Evolutionary conservation across 1,139 yeast species (phyloP).

Genomic region (Blastobotrys buckinghamii): DNA sequence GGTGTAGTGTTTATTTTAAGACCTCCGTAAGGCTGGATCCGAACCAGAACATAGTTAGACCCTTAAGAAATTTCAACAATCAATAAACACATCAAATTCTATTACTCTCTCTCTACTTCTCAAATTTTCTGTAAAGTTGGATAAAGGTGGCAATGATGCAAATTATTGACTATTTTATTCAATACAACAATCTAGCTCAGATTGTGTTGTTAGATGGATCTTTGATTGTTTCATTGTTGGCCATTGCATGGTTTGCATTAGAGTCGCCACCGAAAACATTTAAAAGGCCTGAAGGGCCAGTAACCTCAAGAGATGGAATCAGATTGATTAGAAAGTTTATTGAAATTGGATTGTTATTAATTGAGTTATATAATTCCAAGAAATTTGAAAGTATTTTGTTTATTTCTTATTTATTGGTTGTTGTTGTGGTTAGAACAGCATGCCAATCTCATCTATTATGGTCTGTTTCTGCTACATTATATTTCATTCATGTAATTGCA

Average conservation of each 20-base stretch:
- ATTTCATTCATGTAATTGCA: not conserved
- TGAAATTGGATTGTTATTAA: not conserved
- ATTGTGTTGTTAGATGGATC: not conserved
- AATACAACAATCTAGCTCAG: not conserved
- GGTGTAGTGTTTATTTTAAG: no score
- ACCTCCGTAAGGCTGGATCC: no score
- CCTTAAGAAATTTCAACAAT: no score
- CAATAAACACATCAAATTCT: no score
- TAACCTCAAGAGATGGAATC: not conserved
- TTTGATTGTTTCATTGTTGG: not conserved
- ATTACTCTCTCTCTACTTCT: no score
- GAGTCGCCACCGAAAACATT: no score
- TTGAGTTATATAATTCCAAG: not conserved
- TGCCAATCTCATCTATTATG: conserved; percentile 1
- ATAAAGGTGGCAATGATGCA: no score
- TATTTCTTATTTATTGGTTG: not conserved
- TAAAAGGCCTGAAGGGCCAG: no score
- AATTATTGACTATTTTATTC: not conserved
- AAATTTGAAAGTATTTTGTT: not conserved
- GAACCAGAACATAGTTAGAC: no score
- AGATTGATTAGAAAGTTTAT: not conserved
- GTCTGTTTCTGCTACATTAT: conserved; percentile 1
- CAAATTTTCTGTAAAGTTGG: no score
- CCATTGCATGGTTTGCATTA: not conserved
- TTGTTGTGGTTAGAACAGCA: not conserved